phyloP scores from a whole-genome alignment of 2,329 filamentous ascomycete species.

The Penicillium paneum region DNA sequence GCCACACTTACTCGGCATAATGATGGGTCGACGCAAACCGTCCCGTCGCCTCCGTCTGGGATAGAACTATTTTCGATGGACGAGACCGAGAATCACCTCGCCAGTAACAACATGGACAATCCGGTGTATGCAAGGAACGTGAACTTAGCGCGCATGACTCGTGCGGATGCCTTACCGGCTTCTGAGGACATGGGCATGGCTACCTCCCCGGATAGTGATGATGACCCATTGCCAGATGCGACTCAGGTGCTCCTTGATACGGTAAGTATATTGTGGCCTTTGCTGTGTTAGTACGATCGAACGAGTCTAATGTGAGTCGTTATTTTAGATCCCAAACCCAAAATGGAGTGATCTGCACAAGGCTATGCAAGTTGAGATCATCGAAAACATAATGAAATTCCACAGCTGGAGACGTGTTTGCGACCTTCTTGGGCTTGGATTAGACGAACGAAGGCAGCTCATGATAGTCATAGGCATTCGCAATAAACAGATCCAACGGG shows the following conservation, averaged over 20 bases:
- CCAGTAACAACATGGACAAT: conserved; percentile 31
- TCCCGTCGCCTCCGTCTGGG: background rate
- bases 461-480: conserved; percentile 15
- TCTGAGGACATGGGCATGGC: background rate
- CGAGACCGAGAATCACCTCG: conserved; percentile 21
- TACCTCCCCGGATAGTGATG: conserved; percentile 23
- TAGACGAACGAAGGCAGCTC: conserved; percentile 22
- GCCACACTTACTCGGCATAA: background rate
- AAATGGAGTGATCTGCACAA: conserved; percentile 34
- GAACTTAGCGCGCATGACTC: conserved; percentile 15
- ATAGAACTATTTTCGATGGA: background rate
- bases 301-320: background rate
- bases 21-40: background rate
- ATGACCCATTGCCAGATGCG: conserved; percentile 8
- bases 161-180: no score
- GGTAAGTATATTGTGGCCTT: background rate
- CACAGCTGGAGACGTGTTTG: conserved; percentile 22
- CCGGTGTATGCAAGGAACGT: conserved; percentile 30
- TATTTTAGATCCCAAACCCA: conserved; percentile 14
- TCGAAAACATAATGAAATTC: conserved; percentile 29
- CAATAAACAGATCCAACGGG: conserved; percentile 28
- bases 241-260: conserved; percentile 8
- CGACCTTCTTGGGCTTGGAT: conserved; percentile 26
- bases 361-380: conserved; percentile 36
- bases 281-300: background rate